Base-by-base conservation (phyloP, 23 red algal genomes). In the Cyanidiococcus yangmingshanensis region DNA sequence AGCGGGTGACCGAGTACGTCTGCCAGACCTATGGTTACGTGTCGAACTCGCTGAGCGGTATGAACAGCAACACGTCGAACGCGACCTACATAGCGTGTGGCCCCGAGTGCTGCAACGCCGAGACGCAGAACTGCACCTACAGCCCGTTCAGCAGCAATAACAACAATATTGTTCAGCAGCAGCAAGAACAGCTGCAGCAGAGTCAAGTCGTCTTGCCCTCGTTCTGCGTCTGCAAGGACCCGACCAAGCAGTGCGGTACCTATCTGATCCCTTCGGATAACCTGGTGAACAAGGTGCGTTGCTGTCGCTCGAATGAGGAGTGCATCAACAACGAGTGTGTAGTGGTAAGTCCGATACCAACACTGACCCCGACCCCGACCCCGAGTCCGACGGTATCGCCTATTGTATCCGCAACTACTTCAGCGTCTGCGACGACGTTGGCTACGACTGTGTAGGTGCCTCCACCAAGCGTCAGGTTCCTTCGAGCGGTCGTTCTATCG, bases 181-280 rank as follows among this genome's bases (percentile, higher is more conserved):
- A n/a, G n/a, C n/a, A n/a, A n/a, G n/a, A 54, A 21, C 45, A 54
- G 21, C 45, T 54, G 45, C 45, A 54, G 45, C 45, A 54, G 21
- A 7, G 21, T 7, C 45, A 54, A 21, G 45, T 71, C 12, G 16
- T 35, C 16, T 35, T 32, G 63, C 63, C 21, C 16, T 71, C 63
- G 27, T 71, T 71, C 63, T 71, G 63, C 27, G 63, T 71, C 16
- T 71, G 63, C 63, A 71, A 71, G 63, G 63, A 71, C 63, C 63
- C 63, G 7, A 32, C 63, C 3, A 30, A 17, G 7, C 63, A 71
- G 63, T 71, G 12, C 63, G 63, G 63, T 2, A 71, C 63, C 16
- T 71, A 71, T 29, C 63, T 71, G 63, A 71, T 71, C 63, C 12
- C 63, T 25, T 71, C 63, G 63, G 63, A 71, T 35, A 71, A 71